Conservation (phyloP, 1,139 yeast genomes). For the Pichiaceae sp. region DNA sequence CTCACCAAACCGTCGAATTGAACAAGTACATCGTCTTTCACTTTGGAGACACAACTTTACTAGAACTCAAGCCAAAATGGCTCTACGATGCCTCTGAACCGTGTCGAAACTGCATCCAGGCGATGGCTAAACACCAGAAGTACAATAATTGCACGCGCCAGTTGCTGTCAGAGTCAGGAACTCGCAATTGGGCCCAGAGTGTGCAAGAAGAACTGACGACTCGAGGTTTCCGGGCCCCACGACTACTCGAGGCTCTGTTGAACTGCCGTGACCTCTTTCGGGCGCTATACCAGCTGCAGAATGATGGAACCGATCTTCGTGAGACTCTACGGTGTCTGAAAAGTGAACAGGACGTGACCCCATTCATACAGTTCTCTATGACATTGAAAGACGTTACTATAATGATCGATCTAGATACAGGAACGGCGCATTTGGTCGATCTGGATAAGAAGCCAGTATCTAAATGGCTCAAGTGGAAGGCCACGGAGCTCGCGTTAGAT, state of each 20-base stretch:
- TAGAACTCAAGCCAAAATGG: constrained; percentile 28
- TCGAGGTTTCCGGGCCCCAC: background rate
- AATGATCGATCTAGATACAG: constrained; percentile 29
- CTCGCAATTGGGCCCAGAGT: constrained; percentile 14
- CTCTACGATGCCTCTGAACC: constrained; percentile 9
- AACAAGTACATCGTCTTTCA: constrained; percentile 19
- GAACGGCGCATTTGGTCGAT: constrained; percentile 31
- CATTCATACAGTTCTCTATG: constrained; percentile 39
- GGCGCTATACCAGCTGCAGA: constrained; percentile 16
- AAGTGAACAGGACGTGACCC: constrained; percentile 35
- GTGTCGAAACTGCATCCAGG: constrained; percentile 24
- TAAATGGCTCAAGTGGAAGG: constrained; percentile 21
- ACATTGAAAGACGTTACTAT: constrained; percentile 50
- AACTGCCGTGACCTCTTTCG: constrained; percentile 7
- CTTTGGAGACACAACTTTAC: constrained; percentile 7
- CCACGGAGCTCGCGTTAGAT: constrained; percentile 15
- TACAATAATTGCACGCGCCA: constrained; percentile 15
- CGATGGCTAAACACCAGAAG: constrained; percentile 10
- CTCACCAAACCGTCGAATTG: constrained; percentile 5
- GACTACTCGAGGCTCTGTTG: constrained; percentile 3
- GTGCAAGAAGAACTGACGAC: constrained; percentile 8
- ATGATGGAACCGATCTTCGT: constrained; percentile 16
- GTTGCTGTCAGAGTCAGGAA: constrained; percentile 8
- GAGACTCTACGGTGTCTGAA: constrained; percentile 21
- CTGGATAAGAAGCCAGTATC: constrained; percentile 26